Conservation (phyloP, 768 basidiomycete genomes). For the Russula lepida region DNA sequence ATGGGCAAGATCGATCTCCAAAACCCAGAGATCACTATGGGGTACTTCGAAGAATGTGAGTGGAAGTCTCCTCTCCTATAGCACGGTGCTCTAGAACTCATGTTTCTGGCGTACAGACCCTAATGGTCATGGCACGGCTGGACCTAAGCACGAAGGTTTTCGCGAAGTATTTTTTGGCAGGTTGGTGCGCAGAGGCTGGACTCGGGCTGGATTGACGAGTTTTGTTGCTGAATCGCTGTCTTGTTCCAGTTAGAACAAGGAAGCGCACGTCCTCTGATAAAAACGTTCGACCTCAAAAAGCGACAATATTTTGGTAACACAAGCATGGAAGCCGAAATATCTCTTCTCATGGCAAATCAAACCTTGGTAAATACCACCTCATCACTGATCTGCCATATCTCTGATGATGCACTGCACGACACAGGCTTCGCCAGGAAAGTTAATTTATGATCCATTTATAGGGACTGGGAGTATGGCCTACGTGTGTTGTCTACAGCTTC, state of each 20-base stretch:
- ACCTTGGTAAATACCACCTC: constrained; percentile 49
- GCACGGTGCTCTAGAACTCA: neutral
- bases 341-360: constrained; percentile 94
- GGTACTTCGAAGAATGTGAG: constrained; percentile 85
- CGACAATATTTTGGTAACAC: constrained; percentile 90
- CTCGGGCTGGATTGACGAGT: neutral
- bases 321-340: constrained; percentile 95
- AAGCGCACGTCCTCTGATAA: constrained; percentile 57
- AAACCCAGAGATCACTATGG: constrained; percentile 61
- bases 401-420: neutral
- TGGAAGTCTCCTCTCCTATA: constrained; percentile 23
- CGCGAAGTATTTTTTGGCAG: constrained; percentile 74
- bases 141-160: constrained; percentile 50
- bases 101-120: constrained; percentile 33
- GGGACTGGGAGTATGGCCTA: constrained; percentile 91
- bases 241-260: constrained; percentile 47
- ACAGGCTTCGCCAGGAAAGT: constrained; percentile 79
- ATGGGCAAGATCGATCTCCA: constrained; percentile 77
- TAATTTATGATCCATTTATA: constrained; percentile 93
- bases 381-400: neutral
- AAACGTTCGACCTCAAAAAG: constrained; percentile 80
- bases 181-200: constrained; percentile 52
- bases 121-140: constrained; percentile 38
- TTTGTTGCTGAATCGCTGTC: neutral
- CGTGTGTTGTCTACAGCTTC: constrained; percentile 35